A percentile compares a stretch with the other conserved stretches of the same genome.
phyloP scores from a whole-genome alignment of 148 eudicot genomes.

The Polygonum maritimum region DNA sequence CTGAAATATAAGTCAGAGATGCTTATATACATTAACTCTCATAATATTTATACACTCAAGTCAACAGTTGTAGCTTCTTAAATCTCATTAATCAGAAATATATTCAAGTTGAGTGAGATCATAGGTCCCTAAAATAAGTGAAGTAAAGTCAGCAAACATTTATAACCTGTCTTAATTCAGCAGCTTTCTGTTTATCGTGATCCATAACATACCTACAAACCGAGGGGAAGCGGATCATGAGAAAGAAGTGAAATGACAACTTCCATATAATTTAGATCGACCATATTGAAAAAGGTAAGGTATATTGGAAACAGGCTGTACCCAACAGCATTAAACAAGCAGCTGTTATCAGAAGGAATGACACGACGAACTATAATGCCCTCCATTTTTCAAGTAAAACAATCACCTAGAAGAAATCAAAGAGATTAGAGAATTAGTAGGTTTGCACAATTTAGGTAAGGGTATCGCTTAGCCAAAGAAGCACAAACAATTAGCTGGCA shows the following conservation, averaged over 20 bases:
- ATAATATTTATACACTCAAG: neutral
- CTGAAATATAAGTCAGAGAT: no score
- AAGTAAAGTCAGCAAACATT: neutral
- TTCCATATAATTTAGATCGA: neutral
- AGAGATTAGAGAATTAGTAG: neutral
- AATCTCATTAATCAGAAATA: neutral
- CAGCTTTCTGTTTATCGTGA: constrained; percentile 63
- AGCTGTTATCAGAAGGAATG: constrained; percentile 94
- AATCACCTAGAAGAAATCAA: constrained; percentile 2
- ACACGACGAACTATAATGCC: constrained; percentile 75
- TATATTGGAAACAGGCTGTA: constrained; percentile 18
- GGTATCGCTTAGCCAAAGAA: neutral
- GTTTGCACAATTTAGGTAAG: neutral
- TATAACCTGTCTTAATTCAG: constrained; percentile 81
- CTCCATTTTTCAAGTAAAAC: constrained; percentile 42
- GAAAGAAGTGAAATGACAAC: neutral
- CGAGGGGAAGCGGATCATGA: neutral
- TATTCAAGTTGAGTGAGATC: neutral
- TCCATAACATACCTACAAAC: constrained; percentile 82
- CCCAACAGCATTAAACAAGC: constrained; percentile 97
- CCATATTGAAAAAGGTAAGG: neutral
- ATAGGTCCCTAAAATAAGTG: neutral
- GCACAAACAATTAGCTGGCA: neutral
- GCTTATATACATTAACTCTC: neutral
- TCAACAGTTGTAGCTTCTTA: neutral